Evolutionary conservation across 495 filamentous ascomycete genomes (phyloP).

Genomic region (Penicillium longicatenatum): DNA sequence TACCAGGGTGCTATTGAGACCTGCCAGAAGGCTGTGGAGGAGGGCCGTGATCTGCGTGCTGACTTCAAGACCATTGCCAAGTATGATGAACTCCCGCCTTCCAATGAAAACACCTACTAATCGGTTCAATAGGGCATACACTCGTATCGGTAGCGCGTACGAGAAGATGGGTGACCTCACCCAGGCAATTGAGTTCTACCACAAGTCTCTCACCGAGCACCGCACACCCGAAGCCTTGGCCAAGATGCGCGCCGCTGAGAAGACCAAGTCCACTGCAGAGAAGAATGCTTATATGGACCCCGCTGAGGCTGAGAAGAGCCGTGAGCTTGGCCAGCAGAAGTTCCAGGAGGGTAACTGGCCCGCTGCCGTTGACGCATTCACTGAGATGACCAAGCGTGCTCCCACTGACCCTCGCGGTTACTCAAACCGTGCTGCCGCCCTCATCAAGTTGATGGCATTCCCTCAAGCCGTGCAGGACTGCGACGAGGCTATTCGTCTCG

Average conservation of each 20-base stretch:
- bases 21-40: slow-evolving; percentile 85
- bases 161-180: slow-evolving; percentile 83
- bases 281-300: slow-evolving; percentile 85
- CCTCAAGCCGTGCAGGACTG: slow-evolving; percentile 92
- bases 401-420: slow-evolving; percentile 93
- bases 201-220: slow-evolving; percentile 93
- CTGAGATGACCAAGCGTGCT: slow-evolving; percentile 94
- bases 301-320: slow-evolving; percentile 90
- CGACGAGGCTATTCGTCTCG: slow-evolving; percentile 84
- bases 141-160: slow-evolving; percentile 85
- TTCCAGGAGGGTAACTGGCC: slow-evolving; percentile 98
- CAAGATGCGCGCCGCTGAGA: slow-evolving; percentile 93
- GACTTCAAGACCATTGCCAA: slow-evolving; percentile 98
- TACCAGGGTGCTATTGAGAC: slow-evolving; percentile 81
- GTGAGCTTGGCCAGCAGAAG: slow-evolving; percentile 89
- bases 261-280: slow-evolving; percentile 75
- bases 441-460: slow-evolving; percentile 95
- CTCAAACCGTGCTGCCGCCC: slow-evolving; percentile 94
- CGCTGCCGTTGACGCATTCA: slow-evolving; percentile 91
- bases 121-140: slow-evolving; percentile 61
- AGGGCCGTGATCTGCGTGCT: slow-evolving; percentile 80
- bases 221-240: slow-evolving; percentile 90
- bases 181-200: slow-evolving; percentile 86
- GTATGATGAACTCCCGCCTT: slow-evolving; percentile 39
- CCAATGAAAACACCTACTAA: background rate